Evolutionary conservation across 345 rosid genomes (phyloP).

Genomic region (Gossypium longicalyx): DNA sequence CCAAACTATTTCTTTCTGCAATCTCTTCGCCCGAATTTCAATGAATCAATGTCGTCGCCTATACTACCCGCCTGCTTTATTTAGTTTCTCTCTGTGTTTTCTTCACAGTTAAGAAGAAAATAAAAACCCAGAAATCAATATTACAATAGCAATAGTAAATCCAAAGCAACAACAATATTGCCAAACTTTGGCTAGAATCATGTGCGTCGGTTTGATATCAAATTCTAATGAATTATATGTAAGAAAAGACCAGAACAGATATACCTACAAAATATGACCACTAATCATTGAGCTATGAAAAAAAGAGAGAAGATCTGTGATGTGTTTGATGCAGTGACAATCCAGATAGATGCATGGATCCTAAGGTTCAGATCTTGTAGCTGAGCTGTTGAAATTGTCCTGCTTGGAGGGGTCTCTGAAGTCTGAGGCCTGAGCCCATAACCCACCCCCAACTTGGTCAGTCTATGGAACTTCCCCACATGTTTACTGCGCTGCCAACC

Average conservation of each 20-base stretch:
- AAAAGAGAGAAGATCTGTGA: not conserved
- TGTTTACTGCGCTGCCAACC: not conserved
- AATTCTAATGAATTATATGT: not conserved
- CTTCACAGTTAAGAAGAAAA: too few relatives aligned
- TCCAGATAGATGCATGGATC: conserved; percentile 8
- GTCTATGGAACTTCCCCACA: conserved; percentile 16
- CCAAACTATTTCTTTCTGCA: too few relatives aligned
- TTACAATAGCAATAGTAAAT: too few relatives aligned
- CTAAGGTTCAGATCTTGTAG: conserved; percentile 20
- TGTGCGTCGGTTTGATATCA: too few relatives aligned
- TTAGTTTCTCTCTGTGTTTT: too few relatives aligned
- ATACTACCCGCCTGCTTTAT: too few relatives aligned
- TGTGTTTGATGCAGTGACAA: conserved; percentile 3
- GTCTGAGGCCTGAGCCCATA: too few relatives aligned
- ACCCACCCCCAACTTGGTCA: not conserved
- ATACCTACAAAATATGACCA: not conserved
- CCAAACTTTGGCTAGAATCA: too few relatives aligned
- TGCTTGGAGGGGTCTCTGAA: not conserved
- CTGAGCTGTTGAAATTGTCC: conserved; percentile 30
- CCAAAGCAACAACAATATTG: too few relatives aligned
- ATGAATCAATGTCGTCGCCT: too few relatives aligned
- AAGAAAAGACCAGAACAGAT: not conserved
- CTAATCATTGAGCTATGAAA: not conserved
- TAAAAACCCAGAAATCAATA: too few relatives aligned
- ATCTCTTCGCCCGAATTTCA: too few relatives aligned